These are phyloP conservation scores for Cylindrodendrum hubeiense DNA, from an alignment of 2,329 filamentous ascomycete genomes.

Conservation along the genomic window DNA sequence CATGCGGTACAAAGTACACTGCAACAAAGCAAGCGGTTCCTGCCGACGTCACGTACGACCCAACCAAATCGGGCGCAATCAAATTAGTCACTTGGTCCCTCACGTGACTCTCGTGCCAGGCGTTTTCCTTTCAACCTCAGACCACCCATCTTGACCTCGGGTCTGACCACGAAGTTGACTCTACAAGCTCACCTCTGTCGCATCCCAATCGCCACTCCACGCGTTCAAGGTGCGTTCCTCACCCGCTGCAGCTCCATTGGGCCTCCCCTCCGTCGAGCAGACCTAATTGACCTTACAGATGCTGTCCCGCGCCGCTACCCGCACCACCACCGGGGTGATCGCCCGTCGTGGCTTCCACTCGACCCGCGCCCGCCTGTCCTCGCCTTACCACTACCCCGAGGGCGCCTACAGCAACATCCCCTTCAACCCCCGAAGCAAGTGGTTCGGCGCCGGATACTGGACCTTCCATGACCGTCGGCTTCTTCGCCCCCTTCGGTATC, in stretches of 20 bases:
- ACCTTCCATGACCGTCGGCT: conserved; percentile 70
- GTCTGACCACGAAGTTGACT: conserved; percentile 42
- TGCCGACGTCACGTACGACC: conserved; percentile 40
- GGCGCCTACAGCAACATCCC: conserved; percentile 94
- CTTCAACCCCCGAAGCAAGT: conserved; percentile 94
- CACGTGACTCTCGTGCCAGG: conserved; percentile 41
- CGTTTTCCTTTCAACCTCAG: conserved; percentile 49
- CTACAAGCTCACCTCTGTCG: conserved; percentile 39
- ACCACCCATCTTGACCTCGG: conserved; percentile 47
- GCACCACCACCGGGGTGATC: conserved; percentile 76
- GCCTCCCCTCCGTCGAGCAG: conserved; percentile 1
- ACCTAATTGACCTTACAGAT: conserved; percentile 74
- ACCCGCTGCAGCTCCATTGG: conserved; percentile 20
- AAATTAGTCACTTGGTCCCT: conserved; percentile 32
- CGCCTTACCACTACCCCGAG: conserved; percentile 98
- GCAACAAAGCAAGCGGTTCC: conserved; percentile 20
- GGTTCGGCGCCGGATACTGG: conserved; percentile 89
- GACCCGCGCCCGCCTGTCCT: conserved; percentile 85
- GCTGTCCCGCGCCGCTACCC: conserved; percentile 79
- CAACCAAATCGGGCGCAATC: conserved; percentile 26
- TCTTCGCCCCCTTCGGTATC: conserved; percentile 73
- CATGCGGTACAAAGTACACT: no score
- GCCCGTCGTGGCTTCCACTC: conserved; percentile 95
- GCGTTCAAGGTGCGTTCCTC: conserved; percentile 43
- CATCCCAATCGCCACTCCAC: conserved; percentile 43